Percentiles rank a stretch among this genome's conserved stretches.
phyloP scores from a whole-genome alignment of 805 yeast genomes.

The Blastobotrys muscicola region DNA sequence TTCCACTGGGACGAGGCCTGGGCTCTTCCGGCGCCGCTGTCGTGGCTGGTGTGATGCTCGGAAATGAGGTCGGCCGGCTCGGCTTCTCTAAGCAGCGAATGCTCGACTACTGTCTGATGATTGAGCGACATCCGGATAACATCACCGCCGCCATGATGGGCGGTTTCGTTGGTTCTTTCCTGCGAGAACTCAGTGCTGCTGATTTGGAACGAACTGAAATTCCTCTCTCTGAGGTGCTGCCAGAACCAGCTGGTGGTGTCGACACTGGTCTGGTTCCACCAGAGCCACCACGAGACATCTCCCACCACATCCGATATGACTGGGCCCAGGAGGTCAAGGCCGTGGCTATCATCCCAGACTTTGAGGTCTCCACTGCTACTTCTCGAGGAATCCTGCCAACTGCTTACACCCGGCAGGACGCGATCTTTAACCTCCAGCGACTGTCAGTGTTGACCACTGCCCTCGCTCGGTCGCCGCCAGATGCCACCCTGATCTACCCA shows the following conservation, averaged over 20 bases:
- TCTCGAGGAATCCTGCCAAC: constrained; percentile 84
- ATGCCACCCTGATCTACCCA: constrained; percentile 73
- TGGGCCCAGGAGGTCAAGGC: constrained; percentile 81
- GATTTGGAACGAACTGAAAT: constrained; percentile 71
- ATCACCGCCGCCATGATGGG: constrained; percentile 99
- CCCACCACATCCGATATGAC: constrained; percentile 77
- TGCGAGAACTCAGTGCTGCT: constrained; percentile 64
- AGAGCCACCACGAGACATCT: constrained; percentile 76
- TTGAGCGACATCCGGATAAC: constrained; percentile 97
- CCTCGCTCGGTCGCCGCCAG: constrained; percentile 74
- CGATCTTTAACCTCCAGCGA: constrained; percentile 89
- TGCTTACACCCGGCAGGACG: constrained; percentile 67
- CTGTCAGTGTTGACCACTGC: constrained; percentile 89
- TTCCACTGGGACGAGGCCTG: constrained; percentile 92
- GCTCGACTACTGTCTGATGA: constrained; percentile 92
- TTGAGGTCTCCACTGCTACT: constrained; percentile 88
- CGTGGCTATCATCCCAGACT: constrained; percentile 84
- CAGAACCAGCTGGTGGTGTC: constrained; percentile 62
- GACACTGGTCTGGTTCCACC: constrained; percentile 65
- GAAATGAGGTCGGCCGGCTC: constrained; percentile 71
- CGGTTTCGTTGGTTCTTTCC: constrained; percentile 92
- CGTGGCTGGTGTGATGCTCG: constrained; percentile 90
- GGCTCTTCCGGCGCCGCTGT: constrained; percentile 99
- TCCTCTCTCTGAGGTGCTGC: constrained; percentile 77
- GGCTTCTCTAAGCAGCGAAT: constrained; percentile 68